Evolutionary conservation across 176 grass and related monocot genomes (phyloP).

Genomic region (Metroxylon sagu): DNA sequence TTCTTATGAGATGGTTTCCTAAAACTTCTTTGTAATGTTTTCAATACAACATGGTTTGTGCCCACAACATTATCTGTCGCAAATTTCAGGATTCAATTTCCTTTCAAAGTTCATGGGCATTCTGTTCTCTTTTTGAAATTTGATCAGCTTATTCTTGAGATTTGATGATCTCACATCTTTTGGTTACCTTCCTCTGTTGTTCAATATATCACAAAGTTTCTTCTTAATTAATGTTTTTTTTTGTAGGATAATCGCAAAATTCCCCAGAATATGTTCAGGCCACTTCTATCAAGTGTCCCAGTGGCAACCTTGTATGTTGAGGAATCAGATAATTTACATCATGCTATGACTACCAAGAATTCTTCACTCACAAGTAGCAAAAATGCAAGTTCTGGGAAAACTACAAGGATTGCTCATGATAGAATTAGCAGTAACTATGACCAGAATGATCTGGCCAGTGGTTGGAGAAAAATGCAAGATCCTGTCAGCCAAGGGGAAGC

Average conservation of each 20-base stretch:
- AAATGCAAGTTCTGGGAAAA: slow-evolving; percentile 56
- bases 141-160: no score
- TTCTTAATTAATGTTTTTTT: slow-evolving; percentile 7
- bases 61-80: no score
- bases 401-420: slow-evolving; percentile 37
- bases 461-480: slow-evolving; percentile 37
- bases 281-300: slow-evolving; percentile 84
- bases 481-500: slow-evolving; percentile 49
- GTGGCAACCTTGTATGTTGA: slow-evolving; percentile 42
- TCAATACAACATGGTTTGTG: no score
- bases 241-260: slow-evolving; percentile 71
- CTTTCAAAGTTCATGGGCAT: no score
- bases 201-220: no score
- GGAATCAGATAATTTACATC: slow-evolving; percentile 41
- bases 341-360: slow-evolving; percentile 54
- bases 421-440: slow-evolving; percentile 35
- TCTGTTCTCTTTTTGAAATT: no score
- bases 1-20: no score
- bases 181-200: no score
- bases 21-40: no score
- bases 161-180: no score
- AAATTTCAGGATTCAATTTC: no score
- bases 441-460: slow-evolving; percentile 31
- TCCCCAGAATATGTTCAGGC: slow-evolving; percentile 82
- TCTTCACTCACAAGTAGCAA: slow-evolving; percentile 57